Evolutionary conservation across 139 green algal species (phyloP).

Genomic region (Chloropicon primus): DNA sequence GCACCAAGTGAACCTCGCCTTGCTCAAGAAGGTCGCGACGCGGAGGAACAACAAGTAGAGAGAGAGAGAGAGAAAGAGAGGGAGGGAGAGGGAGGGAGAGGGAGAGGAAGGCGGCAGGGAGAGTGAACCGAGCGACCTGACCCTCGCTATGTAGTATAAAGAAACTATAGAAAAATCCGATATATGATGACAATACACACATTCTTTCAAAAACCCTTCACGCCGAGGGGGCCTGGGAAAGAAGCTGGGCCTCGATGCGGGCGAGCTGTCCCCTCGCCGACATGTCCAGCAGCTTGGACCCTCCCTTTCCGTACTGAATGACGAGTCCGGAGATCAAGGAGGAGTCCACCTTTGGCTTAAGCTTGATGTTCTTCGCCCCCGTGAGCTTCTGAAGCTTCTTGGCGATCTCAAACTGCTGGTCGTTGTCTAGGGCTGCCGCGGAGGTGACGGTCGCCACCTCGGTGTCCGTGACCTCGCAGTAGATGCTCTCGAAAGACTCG

Average conservation of each 20-base stretch:
- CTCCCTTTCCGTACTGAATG: slow-evolving; percentile 71
- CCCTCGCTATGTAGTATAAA: too few relatives aligned
- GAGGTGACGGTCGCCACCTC: slow-evolving; percentile 84
- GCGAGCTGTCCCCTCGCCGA: slow-evolving; percentile 85
- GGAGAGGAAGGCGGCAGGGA: too few relatives aligned
- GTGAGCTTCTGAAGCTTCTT: slow-evolving; percentile 99
- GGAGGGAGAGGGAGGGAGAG: neutral
- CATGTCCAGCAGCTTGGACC: slow-evolving; percentile 88
- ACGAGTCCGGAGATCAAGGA: slow-evolving; percentile 91
- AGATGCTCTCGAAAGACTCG: slow-evolving; percentile 81
- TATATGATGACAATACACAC: too few relatives aligned
- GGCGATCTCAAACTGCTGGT: slow-evolving; percentile 98
- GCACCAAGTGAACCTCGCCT: neutral
- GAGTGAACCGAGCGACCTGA: too few relatives aligned
- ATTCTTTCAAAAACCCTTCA: too few relatives aligned
- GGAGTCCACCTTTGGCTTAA: slow-evolving; percentile 89
- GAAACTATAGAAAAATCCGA: too few relatives aligned
- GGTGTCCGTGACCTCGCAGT: slow-evolving; percentile 92
- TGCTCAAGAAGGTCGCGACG: neutral
- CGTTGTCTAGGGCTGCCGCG: slow-evolving; percentile 94
- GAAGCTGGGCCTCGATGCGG: slow-evolving; percentile 36
- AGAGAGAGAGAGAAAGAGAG: neutral
- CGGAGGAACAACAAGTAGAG: neutral
- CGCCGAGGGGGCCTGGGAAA: neutral
- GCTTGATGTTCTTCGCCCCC: slow-evolving; percentile 98